Base-by-base conservation (phyloP, 805 yeast genomes). In the Candida broadrunensis region DNA sequence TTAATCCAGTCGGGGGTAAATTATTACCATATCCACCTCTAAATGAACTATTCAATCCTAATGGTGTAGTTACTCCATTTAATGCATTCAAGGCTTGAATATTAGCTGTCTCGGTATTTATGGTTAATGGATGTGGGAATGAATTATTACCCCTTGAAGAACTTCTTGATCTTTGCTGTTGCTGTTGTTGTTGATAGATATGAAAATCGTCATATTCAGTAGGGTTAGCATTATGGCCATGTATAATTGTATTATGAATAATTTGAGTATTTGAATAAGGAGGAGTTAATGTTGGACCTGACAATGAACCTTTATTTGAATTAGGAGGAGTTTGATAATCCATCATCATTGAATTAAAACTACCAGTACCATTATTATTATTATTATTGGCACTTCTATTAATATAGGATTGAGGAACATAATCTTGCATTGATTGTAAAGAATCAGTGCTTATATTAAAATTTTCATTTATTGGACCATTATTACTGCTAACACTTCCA, bases 401-500 rank as follows among this genome's bases (percentile, higher is more conserved):
- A 21, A 69, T 63, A 29, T 64, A 58, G 7, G 65, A 54, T 42
- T 67, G 73, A 2, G 75, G 72, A 4, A 70, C 74, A 42, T 50
- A 70, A 51, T 70, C 74, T 43, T 65, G 72, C 57, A 67, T 63
- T 42, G 70, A 68, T 49, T 66, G 73, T 46, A 70, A 60, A 8
- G 72, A 66, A 46, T 70, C 74, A 1, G 73, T 57, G 35, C 44
- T 40, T 17, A 50, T 39, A 24, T 55, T 55, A 15, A 44, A 40
- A 13, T 37, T 42, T 14, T 35, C 18, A 24, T 37, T 37, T 30
- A 37, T 17, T 11, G 41, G 33, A 13, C 48, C 43, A 19, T 37
- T 41, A 29, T 15, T 15, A 14, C 9, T 14, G 14, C 18, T 29
- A 15, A 14, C 18, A 29, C 18, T 15, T 8, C 32, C 18, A 7